Conservation (phyloP, 371 early-diverging fungal species). For the Saksenaea oblongispora region DNA sequence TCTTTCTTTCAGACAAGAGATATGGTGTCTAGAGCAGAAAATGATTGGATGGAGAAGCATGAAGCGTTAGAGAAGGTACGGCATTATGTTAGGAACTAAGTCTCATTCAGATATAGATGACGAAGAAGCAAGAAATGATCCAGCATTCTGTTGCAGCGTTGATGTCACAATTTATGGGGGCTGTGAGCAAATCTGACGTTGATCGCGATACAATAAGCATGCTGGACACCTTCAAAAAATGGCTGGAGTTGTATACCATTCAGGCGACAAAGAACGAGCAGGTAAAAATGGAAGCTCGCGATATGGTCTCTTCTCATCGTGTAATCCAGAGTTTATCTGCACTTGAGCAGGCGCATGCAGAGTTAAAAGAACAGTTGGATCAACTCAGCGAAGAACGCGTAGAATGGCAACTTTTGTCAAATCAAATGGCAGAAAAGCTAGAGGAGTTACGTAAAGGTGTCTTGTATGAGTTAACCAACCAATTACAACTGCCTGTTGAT, state of each 20-base stretch:
- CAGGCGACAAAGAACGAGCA: not conserved
- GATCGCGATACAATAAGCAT: not conserved
- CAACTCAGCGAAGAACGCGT: constrained; percentile 26
- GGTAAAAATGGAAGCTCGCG: not conserved
- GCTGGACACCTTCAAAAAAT: constrained; percentile 3
- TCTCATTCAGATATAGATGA: constrained; percentile 3
- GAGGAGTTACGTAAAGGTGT: constrained; percentile 37
- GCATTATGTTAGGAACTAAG: not conserved
- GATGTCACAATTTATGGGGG: constrained; percentile 10
- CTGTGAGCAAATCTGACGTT: not conserved
- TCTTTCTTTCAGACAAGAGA: constrained; percentile 30
- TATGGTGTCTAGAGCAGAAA: constrained; percentile 55
- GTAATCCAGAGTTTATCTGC: constrained; percentile 12
- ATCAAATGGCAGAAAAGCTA: constrained; percentile 42
- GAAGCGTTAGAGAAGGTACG: constrained; percentile 28
- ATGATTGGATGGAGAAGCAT: constrained; percentile 50
- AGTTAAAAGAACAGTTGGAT: constrained; percentile 18
- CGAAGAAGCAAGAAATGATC: constrained; percentile 4
- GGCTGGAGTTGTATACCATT: constrained; percentile 1
- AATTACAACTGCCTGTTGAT: constrained; percentile 45
- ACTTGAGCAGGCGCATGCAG: constrained; percentile 18
- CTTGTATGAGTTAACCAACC: constrained; percentile 38
- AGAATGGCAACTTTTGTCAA: constrained; percentile 30
- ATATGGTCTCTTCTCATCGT: not conserved
- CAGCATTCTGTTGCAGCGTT: constrained; percentile 12